Conservation (phyloP, 1,284 basidiomycete species). For the Leccinum fallax region DNA sequence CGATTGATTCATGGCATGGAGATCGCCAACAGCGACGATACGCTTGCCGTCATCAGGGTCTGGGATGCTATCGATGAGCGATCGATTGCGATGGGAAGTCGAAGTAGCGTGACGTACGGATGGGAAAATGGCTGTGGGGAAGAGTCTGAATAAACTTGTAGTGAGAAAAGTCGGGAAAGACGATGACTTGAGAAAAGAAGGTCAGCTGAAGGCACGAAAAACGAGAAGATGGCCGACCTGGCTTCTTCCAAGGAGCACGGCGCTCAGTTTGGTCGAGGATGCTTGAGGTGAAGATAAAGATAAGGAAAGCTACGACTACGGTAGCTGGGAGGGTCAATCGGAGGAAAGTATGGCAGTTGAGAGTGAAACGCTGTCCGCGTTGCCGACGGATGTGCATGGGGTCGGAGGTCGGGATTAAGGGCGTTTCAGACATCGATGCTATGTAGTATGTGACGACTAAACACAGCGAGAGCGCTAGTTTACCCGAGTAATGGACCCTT, state of each 20-base stretch:
- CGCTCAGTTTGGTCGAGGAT: conserved; percentile 17
- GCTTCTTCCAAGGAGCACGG: conserved; percentile 14
- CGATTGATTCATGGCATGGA: conserved; percentile 78
- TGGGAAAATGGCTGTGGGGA: conserved; percentile 50
- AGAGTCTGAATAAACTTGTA: conserved; percentile 49
- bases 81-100: background rate
- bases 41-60: conserved; percentile 53
- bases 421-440: conserved; percentile 14
- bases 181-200: conserved; percentile 24
- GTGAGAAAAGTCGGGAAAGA: conserved; percentile 58
- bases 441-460: background rate
- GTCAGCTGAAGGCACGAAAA: background rate
- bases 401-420: conserved; percentile 11
- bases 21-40: conserved; percentile 77
- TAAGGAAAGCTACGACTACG: conserved; percentile 43
- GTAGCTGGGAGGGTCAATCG: conserved; percentile 18
- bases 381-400: conserved; percentile 3
- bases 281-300: conserved; percentile 43
- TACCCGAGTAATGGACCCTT: conserved; percentile 16
- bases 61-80: conserved; percentile 23
- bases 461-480: background rate
- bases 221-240: conserved; percentile 20
- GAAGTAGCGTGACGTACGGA: conserved; percentile 42
- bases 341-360: background rate
- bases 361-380: background rate